These are phyloP conservation scores for Cercospora zeina DNA, from an alignment of 2,329 filamentous ascomycete species.

Conservation along the genomic window DNA sequence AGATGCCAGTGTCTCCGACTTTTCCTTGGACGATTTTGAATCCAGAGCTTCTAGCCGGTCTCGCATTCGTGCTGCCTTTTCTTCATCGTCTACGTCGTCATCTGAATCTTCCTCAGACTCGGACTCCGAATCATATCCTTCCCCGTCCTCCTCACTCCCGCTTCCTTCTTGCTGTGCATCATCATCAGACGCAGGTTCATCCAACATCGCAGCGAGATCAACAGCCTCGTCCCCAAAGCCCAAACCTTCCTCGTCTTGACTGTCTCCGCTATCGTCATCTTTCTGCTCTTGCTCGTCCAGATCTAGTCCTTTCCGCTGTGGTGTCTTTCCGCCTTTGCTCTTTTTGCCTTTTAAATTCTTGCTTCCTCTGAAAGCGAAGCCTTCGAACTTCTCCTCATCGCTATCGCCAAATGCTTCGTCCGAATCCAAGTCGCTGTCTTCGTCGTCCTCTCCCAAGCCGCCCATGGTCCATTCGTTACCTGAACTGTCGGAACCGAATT, in stretches of 20 bases:
- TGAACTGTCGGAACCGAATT: conserved; percentile 79
- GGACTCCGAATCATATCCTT: conserved; percentile 57
- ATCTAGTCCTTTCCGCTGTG: conserved; percentile 46
- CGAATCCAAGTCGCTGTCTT: conserved; percentile 69
- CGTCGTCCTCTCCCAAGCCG: conserved; percentile 60
- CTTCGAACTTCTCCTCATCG: conserved; percentile 81
- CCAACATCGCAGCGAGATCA: conserved; percentile 62
- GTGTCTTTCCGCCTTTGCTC: conserved; percentile 45
- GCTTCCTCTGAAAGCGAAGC: conserved; percentile 67
- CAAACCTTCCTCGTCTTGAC: conserved; percentile 53
- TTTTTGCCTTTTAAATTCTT: conserved; percentile 54
- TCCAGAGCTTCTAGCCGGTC: conserved; percentile 54
- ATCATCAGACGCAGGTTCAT: conserved; percentile 48
- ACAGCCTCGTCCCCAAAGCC: conserved; percentile 61
- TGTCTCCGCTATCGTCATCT: conserved; percentile 47
- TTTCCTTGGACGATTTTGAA: conserved; percentile 12
- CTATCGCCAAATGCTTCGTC: conserved; percentile 86
- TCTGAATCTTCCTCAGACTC: conserved; percentile 42
- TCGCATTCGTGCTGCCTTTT: conserved; percentile 64
- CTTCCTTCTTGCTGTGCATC: conserved; percentile 45
- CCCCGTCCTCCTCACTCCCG: conserved; percentile 48
- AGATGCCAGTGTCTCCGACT: conserved; percentile 17
- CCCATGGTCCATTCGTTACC: conserved; percentile 85
- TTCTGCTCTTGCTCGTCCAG: conserved; percentile 52
- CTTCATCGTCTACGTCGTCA: conserved; percentile 52